Evolutionary conservation across 73 alveolate genomes (phyloP).

Genomic region (Paramecium bursaria): DNA sequence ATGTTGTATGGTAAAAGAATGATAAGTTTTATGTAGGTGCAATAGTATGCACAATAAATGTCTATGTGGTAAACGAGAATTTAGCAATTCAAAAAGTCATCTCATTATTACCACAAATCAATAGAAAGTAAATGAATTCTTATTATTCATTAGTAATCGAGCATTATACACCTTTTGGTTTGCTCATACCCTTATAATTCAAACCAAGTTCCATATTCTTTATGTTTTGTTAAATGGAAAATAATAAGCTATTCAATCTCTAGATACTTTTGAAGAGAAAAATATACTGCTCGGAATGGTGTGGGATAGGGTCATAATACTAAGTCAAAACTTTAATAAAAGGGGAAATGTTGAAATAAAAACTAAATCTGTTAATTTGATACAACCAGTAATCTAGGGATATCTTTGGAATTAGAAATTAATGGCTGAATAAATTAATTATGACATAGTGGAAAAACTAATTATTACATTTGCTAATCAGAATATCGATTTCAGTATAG

Average conservation of each 20-base stretch:
- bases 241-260: conserved; percentile 24
- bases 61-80: conserved; percentile 21
- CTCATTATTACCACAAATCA: conserved; percentile 25
- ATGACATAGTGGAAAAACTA: background rate
- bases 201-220: conserved; percentile 30
- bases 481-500: conserved; percentile 31
- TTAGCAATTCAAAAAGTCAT: conserved; percentile 2
- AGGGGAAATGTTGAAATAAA: conserved; percentile 22
- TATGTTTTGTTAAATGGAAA: conserved; percentile 48
- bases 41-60: conserved; percentile 17
- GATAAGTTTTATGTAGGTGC: conserved; percentile 16
- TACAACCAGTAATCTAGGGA: conserved; percentile 30
- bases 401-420: background rate
- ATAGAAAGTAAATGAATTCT: background rate
- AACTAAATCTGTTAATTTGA: conserved; percentile 22
- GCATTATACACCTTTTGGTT: conserved; percentile 25
- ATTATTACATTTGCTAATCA: conserved; percentile 36
- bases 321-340: conserved; percentile 27
- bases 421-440: background rate
- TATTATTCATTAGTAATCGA: conserved; percentile 14
- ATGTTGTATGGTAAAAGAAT: conserved; percentile 38
- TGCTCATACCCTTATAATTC: conserved; percentile 8
- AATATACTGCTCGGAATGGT: conserved; percentile 32
- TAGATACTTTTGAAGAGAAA: conserved; percentile 46
- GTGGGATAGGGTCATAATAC: conserved; percentile 44